phyloP scores from a whole-genome alignment of 805 yeast species.

The Hanseniaspora clermontiae region DNA sequence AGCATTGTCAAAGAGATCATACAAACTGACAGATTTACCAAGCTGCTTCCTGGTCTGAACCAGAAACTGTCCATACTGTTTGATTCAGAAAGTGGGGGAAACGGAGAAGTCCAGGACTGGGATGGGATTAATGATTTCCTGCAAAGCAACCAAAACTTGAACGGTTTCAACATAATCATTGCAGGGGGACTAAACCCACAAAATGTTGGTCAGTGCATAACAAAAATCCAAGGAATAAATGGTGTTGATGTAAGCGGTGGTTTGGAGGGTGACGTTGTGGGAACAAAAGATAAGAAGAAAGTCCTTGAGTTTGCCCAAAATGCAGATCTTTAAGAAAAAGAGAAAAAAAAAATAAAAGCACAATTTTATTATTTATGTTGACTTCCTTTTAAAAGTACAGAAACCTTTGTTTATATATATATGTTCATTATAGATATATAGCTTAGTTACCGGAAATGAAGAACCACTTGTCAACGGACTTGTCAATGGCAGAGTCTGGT shows the following conservation, averaged over 20 bases:
- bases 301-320: constrained; percentile 44
- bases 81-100: constrained; percentile 88
- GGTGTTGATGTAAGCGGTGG: constrained; percentile 97
- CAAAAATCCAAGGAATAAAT: constrained; percentile 39
- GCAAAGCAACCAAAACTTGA: not conserved
- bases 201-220: constrained; percentile 49
- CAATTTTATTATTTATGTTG: too few species aligned
- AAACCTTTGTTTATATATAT: constrained; percentile 22
- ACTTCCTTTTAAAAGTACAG: too few species aligned
- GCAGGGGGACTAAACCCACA: constrained; percentile 85
- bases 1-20: constrained; percentile 25
- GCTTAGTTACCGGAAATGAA: constrained; percentile 72
- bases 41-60: constrained; percentile 16
- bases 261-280: constrained; percentile 53
- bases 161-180: constrained; percentile 36
- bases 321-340: constrained; percentile 26
- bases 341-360: too few species aligned
- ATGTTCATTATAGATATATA: not conserved
- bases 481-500: constrained; percentile 89
- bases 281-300: constrained; percentile 57
- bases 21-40: constrained; percentile 17
- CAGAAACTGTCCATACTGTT: constrained; percentile 48
- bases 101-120: constrained; percentile 70
- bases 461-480: constrained; percentile 97
- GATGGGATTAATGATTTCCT: constrained; percentile 32